Base-by-base conservation (phyloP, 2,329 filamentous ascomycete species). In the Diaporthe capsici region DNA sequence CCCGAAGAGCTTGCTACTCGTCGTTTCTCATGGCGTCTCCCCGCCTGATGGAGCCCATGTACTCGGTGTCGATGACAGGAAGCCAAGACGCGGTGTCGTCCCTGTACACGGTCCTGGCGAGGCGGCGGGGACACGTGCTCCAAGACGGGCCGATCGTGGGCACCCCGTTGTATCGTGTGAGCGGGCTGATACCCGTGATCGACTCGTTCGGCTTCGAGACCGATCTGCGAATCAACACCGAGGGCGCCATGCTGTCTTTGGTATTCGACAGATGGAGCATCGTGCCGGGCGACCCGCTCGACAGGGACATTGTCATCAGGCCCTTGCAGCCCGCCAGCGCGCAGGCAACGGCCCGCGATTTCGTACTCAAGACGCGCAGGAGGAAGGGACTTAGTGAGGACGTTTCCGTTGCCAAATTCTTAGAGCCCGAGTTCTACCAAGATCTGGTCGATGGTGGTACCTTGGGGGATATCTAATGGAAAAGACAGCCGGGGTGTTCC, bases 171-270 rank as follows among this genome's bases (percentile, higher is more conserved):
- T 98, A 98, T 85, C 93, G 94, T 31, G 96, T 98, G 72, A 94
- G 93, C 80, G 97, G 97, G 4, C 88, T 98, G 68, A 92, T 99
- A 74, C 97, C 97, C 13, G 97, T 98, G 76, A 98, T 99, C 82
- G 97, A 99, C 87, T 95, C 93, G 42, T 99, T 99, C 82, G 97
- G 97, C 28, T 98, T 99, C 84, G 97, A 99, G 87, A 98, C 97
- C 20, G 97, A 99, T 86, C 89, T 99, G 75, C 90, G 97, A 77
- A 98, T 98, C 82, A 96, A 98, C 85, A 98, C 96, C 0, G 95
- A 98, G 86, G 96, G 97, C 71, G 95, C 96, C 74, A 96, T 95
- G 81, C 92, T 98, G 72, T 95, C 93, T 80, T 89, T 99, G 49
- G 95, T 98, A 17, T 99, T 99, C 84, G 97, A 99, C 82, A 92